Evolutionary conservation across 164 flowering plant species (phyloP).

Genomic region (Annona cherimola): DNA sequence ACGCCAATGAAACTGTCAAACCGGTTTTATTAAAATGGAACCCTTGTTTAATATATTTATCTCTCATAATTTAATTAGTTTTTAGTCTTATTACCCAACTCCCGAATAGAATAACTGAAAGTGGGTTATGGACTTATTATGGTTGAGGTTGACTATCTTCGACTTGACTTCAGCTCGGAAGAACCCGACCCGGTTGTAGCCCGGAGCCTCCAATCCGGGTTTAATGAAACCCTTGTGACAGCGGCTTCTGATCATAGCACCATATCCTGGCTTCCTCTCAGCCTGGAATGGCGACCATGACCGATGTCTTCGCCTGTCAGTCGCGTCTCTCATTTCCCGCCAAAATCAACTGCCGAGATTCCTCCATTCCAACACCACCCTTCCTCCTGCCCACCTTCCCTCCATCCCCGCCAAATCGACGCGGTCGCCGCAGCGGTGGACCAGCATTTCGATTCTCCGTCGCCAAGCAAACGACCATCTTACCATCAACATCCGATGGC

Average conservation of each 20-base stretch:
- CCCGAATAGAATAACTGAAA: no score
- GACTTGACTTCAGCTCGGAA: no score
- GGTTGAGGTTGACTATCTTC: no score
- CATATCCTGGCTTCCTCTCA: background rate
- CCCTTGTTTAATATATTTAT: no score
- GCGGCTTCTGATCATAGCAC: background rate
- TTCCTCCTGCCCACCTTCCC: background rate
- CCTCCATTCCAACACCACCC: background rate
- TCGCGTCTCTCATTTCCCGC: slow-evolving; percentile 5
- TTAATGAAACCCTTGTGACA: background rate
- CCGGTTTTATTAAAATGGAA: no score
- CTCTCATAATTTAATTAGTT: no score
- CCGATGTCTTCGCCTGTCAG: slow-evolving; percentile 7
- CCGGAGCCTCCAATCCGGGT: background rate
- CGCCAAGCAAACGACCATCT: slow-evolving; percentile 23
- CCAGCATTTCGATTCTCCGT: slow-evolving; percentile 17
- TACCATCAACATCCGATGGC: slow-evolving; percentile 19
- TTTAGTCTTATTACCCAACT: no score
- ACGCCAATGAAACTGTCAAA: no score
- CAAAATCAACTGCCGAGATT: slow-evolving; percentile 2
- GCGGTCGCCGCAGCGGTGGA: background rate
- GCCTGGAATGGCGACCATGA: slow-evolving; percentile 15
- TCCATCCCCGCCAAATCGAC: background rate
- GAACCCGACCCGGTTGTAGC: background rate
- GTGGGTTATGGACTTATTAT: no score